A percentile compares a stretch with the other conserved stretches of the same genome.
phyloP scores from a whole-genome alignment of 2,329 filamentous ascomycete species.

The Sordariomycetes sp. region DNA sequence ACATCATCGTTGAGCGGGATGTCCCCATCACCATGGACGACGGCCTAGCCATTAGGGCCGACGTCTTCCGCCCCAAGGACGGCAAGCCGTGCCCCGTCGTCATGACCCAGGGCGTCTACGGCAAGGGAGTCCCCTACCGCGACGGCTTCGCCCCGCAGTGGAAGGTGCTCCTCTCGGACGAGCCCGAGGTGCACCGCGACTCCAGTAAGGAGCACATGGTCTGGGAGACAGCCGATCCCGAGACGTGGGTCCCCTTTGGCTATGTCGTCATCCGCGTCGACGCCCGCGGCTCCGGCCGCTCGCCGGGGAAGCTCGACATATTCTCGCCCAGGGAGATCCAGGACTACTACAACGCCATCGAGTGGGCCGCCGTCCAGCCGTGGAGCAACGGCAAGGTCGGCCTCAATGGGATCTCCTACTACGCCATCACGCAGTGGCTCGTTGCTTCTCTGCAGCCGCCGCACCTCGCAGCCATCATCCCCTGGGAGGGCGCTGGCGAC shows the following conservation, averaged over 20 bases:
- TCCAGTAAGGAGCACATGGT: conserved; percentile 25
- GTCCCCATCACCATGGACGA: too few species aligned
- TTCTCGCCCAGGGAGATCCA: conserved; percentile 34
- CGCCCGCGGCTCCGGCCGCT: conserved; percentile 32
- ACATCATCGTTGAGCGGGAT: too few species aligned
- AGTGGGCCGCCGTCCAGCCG: conserved; percentile 30
- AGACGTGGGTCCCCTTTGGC: conserved; percentile 38
- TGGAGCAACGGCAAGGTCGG: conserved; percentile 34
- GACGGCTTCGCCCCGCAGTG: too few species aligned
- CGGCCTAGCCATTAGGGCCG: too few species aligned
- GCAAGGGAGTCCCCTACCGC: too few species aligned
- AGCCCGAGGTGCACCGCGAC: too few species aligned
- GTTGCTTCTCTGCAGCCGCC: conserved; percentile 29
- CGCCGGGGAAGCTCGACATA: conserved; percentile 29
- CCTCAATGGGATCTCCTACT: conserved; percentile 31
- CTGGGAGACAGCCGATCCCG: conserved; percentile 46
- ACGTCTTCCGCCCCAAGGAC: too few species aligned
- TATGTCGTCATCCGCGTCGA: conserved; percentile 42
- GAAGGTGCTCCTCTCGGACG: too few species aligned
- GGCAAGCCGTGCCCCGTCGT: too few species aligned
- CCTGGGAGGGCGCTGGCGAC: conserved; percentile 40
- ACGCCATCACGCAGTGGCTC: conserved; percentile 28
- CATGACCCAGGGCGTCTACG: too few species aligned
- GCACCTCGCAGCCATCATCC: conserved; percentile 29
- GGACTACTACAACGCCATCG: conserved; percentile 29